These are phyloP conservation scores for Gryganskiella cystojenkinii DNA, from an alignment of 192 early-diverging fungal genomes.

Conservation along the genomic window DNA sequence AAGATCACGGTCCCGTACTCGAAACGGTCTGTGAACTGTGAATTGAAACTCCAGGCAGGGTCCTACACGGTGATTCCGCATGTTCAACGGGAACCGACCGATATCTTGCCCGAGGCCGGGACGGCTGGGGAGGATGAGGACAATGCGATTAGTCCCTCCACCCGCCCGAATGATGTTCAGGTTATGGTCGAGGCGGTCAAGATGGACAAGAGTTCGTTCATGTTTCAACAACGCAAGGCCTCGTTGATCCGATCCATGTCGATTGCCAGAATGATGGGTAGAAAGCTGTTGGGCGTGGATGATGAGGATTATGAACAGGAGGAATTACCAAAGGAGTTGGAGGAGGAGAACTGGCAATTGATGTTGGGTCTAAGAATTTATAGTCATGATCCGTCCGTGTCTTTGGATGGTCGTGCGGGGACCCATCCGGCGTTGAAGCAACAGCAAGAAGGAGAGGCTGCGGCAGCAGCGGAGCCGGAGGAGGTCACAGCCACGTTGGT, in stretches of 20 bases:
- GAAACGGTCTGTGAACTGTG: constrained; percentile 44
- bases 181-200: constrained; percentile 39
- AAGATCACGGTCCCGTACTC: constrained; percentile 43
- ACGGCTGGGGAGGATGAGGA: constrained; percentile 4
- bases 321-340: background rate
- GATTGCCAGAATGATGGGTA: constrained; percentile 30
- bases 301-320: constrained; percentile 48
- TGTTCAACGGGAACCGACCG: constrained; percentile 38
- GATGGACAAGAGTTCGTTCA: constrained; percentile 51
- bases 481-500: constrained; percentile 31
- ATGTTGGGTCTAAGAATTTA: constrained; percentile 53
- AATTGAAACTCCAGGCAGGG: constrained; percentile 37
- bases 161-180: constrained; percentile 25
- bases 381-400: constrained; percentile 28
- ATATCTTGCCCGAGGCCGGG: constrained; percentile 1
- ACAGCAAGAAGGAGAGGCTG: background rate
- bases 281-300: constrained; percentile 40
- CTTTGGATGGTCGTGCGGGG: constrained; percentile 21
- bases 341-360: constrained; percentile 43
- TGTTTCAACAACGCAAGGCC: constrained; percentile 47
- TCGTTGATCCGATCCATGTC: constrained; percentile 35
- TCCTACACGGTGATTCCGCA: constrained; percentile 46
- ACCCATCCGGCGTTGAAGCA: constrained; percentile 12
- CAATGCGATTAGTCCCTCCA: constrained; percentile 31
- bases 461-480: constrained; percentile 6